A percentile compares a stretch with the other conserved stretches of the same genome.
Evolutionary conservation across 2,329 filamentous ascomycete species (phyloP).

Genomic region (Myotisia sp.): DNA sequence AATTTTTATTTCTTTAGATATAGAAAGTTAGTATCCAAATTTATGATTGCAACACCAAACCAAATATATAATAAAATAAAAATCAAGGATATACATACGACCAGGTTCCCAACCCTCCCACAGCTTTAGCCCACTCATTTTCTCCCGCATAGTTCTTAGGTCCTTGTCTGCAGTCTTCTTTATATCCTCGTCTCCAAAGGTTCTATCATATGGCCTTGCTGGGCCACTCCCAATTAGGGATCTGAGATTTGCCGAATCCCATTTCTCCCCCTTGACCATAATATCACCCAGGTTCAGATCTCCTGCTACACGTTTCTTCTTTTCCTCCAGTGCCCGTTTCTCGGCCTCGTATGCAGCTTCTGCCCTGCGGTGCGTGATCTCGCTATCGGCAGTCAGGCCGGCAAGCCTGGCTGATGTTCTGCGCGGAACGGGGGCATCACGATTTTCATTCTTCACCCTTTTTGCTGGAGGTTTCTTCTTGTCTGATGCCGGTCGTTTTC

Average conservation of each 20-base stretch:
- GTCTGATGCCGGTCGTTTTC: slow-evolving; percentile 34
- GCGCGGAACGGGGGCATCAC: slow-evolving; percentile 41
- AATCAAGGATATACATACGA: slow-evolving; percentile 35
- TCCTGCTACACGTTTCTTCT: slow-evolving; percentile 50
- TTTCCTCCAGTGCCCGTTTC: slow-evolving; percentile 44
- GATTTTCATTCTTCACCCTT: slow-evolving; percentile 49
- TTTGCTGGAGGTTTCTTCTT: slow-evolving; percentile 35
- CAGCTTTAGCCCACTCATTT: slow-evolving; percentile 61
- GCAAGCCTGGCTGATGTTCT: slow-evolving; percentile 48
- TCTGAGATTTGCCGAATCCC: slow-evolving; percentile 53
- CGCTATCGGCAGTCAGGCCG: slow-evolving; percentile 51
- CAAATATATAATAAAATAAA: background rate
- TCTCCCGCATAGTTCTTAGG: slow-evolving; percentile 56
- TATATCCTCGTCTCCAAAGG: slow-evolving; percentile 73
- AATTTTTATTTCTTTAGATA: slow-evolving; percentile 64
- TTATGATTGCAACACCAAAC: background rate
- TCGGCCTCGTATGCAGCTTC: slow-evolving; percentile 48
- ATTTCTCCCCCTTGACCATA: slow-evolving; percentile 64
- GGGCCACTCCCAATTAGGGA: slow-evolving; percentile 44
- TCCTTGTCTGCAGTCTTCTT: slow-evolving; percentile 64
- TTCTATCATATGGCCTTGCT: slow-evolving; percentile 67
- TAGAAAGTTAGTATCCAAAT: background rate
- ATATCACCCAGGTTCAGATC: slow-evolving; percentile 63
- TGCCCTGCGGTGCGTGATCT: slow-evolving; percentile 53
- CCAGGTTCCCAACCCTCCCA: slow-evolving; percentile 77